A percentile compares a stretch with the other conserved stretches of the same genome.
phyloP scores from a whole-genome alignment of 2,329 filamentous ascomycete genomes.

The Monilinia aucupariae region DNA sequence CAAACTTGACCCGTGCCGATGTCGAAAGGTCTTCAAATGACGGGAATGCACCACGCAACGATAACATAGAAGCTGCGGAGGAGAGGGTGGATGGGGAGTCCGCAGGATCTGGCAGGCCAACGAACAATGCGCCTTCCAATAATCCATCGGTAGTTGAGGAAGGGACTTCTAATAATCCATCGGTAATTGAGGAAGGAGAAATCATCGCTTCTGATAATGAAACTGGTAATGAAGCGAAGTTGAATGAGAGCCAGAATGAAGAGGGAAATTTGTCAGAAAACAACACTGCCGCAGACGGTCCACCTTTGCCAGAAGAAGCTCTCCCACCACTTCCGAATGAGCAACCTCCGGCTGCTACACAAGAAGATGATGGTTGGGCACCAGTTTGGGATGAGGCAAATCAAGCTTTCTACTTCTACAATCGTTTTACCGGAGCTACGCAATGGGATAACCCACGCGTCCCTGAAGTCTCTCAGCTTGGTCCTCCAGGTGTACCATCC shows the following conservation, averaged over 20 bases:
- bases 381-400: conserved; percentile 66
- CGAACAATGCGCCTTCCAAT: neutral
- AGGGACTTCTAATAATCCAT: neutral
- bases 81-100: neutral
- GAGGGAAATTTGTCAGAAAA: conserved; percentile 11
- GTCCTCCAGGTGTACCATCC: conserved; percentile 31
- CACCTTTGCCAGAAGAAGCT: conserved; percentile 35
- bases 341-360: conserved; percentile 41
- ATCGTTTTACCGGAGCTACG: conserved; percentile 66
- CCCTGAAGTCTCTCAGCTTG: conserved; percentile 38
- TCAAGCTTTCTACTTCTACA: conserved; percentile 77
- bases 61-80: conserved; percentile 6
- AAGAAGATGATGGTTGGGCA: conserved; percentile 74
- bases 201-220: conserved; percentile 15
- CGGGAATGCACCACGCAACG: neutral
- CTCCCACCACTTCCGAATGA: conserved; percentile 35
- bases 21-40: neutral
- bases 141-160: neutral
- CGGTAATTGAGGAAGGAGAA: conserved; percentile 9
- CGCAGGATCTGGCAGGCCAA: neutral
- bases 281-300: conserved; percentile 17
- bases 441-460: conserved; percentile 88
- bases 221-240: conserved; percentile 17
- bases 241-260: conserved; percentile 21
- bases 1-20: neutral